phyloP scores from a whole-genome alignment of 768 basidiomycete species.

The Clavulina sp. region DNA sequence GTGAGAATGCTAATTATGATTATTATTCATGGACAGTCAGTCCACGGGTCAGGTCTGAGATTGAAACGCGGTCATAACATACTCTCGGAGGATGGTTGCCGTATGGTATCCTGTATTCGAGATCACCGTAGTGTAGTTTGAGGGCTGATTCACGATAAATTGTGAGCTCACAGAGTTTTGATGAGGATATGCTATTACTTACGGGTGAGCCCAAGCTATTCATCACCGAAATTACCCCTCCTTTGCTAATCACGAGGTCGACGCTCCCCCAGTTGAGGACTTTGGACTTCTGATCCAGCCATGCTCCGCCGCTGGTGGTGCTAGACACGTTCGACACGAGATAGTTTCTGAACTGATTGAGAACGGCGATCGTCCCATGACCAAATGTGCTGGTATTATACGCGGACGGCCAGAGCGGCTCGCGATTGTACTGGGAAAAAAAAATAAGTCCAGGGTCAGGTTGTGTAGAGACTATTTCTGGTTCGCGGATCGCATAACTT shows the following conservation, averaged over 20 bases:
- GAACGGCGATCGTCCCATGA: slow-evolving; percentile 38
- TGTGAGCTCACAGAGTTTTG: too few species aligned
- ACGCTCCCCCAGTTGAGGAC: slow-evolving; percentile 33
- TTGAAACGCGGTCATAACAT: too few species aligned
- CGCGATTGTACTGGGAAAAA: slow-evolving; percentile 38
- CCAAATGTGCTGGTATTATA: slow-evolving; percentile 37
- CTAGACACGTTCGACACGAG: slow-evolving; percentile 30
- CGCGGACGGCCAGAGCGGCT: slow-evolving; percentile 52
- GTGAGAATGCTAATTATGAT: too few species aligned
- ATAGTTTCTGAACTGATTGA: slow-evolving; percentile 53
- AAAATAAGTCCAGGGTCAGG: slow-evolving; percentile 14
- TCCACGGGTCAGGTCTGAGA: too few species aligned
- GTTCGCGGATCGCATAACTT: too few species aligned
- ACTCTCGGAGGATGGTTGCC: too few species aligned
- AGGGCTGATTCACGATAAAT: too few species aligned
- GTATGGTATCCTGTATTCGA: too few species aligned
- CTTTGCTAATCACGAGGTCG: slow-evolving; percentile 50
- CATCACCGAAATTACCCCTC: slow-evolving; percentile 38
- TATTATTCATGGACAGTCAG: too few species aligned
- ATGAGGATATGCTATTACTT: too few species aligned
- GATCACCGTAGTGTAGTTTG: too few species aligned
- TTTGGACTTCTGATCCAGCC: slow-evolving; percentile 34
- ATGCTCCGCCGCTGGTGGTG: too few species aligned
- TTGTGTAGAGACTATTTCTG: slow-evolving; percentile 13
- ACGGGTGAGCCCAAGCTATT: slow-evolving; percentile 66